Percentiles rank a stretch among this genome's conserved stretches.
Evolutionary conservation across 345 rosid species (phyloP).

Genomic region (Erucastrum elatum): DNA sequence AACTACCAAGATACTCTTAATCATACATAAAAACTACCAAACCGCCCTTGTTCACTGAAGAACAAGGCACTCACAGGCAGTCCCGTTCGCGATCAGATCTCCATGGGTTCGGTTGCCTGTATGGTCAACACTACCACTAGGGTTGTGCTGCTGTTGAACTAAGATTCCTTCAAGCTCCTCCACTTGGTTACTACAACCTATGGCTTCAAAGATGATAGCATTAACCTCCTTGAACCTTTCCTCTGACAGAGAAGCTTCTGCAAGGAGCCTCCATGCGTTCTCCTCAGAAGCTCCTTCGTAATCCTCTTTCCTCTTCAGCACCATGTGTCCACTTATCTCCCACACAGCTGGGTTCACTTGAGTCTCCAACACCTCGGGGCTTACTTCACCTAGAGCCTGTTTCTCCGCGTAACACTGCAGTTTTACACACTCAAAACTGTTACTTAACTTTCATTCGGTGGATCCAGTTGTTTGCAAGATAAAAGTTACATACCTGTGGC

Average conservation of each 20-base stretch:
- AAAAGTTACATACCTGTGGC: slow-evolving; percentile 70
- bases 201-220: slow-evolving; percentile 66
- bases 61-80: slow-evolving; percentile 66
- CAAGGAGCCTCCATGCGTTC: slow-evolving; percentile 93
- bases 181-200: slow-evolving; percentile 34
- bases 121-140: slow-evolving; percentile 22
- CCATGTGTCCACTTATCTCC: slow-evolving; percentile 99
- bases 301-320: slow-evolving; percentile 88
- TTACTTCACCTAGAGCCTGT: slow-evolving; percentile 97
- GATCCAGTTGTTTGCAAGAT: background rate
- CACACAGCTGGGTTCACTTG: slow-evolving; percentile 99
- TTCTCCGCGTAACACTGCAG: slow-evolving; percentile 96
- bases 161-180: slow-evolving; percentile 23
- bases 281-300: slow-evolving; percentile 89
- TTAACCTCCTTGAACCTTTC: slow-evolving; percentile 85
- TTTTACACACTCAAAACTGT: slow-evolving; percentile 1
- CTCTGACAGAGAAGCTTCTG: slow-evolving; percentile 86
- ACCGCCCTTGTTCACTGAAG: slow-evolving; percentile 49
- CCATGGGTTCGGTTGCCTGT: slow-evolving; percentile 41
- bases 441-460: background rate
- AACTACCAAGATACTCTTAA: slow-evolving; percentile 12
- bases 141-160: slow-evolving; percentile 36
- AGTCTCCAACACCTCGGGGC: slow-evolving; percentile 78
- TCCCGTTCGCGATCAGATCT: slow-evolving; percentile 50
- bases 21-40: slow-evolving; percentile 27